Evolutionary conservation across 179 eudicot genomes (phyloP), one percentile per base, ranked within the genome.

Genomic region (Nepenthes alata): DNA sequence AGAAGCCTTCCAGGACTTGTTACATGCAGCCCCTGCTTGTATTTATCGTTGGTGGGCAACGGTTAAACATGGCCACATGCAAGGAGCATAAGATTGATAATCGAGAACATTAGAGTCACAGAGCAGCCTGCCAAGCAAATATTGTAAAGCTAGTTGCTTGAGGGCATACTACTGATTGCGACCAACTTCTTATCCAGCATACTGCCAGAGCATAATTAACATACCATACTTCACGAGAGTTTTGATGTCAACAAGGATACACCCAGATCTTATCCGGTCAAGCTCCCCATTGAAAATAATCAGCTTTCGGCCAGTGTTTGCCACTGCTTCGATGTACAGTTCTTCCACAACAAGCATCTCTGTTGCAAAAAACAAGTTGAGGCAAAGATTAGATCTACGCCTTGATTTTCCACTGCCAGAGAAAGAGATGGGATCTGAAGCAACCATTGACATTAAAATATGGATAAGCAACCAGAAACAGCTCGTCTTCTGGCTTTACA

Each of bases 301-400:
- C 76, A 91, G 54, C 66, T 81, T 81, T 35, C 91, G 67, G 34
- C 70, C 64, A 60, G 86, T 89, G 63, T 72, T 74, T 12, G 68
- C 76, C 56, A 91, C 98, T 57, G 98, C 96, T 74, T 84, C 91
- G 73, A 77, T 89, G 63, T 84, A 91, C 58, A 91, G 96, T 77
- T 91, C 98, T 78, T 91, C 96, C 68, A 91, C 98, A 50, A 91
- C 96, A 72, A 91, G 89, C 98, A 91, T 91, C 71, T 91, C 98
- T 91, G 35, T 11, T 59, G 60, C 55, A 51, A 72, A 55, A 49
- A 67, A 45, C 37, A 64, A 54, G 15, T 2, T 50, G 9, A 13
- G 12, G 35, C 35, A 12, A 25, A n/a, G 9, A 59, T 45, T 6
- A 68, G 49, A 58, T 52, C 6, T 63, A 2, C 45, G 58, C 39